Evolutionary conservation across 2,329 filamentous ascomycete species (phyloP).

Genomic region (Microcyclosporella mali): DNA sequence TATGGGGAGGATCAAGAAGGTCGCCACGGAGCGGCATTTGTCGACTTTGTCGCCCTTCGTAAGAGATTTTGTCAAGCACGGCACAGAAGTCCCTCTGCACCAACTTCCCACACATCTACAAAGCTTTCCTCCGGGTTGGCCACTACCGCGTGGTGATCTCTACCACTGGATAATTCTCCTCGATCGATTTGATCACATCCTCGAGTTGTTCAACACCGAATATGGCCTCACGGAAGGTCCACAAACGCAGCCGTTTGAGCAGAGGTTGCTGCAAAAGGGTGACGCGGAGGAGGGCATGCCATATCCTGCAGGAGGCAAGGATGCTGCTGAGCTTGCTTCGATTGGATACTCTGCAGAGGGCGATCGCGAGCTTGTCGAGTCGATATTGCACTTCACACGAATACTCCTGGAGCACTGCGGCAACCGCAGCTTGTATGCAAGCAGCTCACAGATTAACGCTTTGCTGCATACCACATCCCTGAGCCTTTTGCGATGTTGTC

Average conservation of each 20-base stretch:
- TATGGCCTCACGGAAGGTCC: conserved; percentile 77
- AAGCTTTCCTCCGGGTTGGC: conserved; percentile 83
- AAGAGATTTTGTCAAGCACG: conserved; percentile 67
- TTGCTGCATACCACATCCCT: conserved; percentile 82
- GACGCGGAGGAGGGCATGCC: conserved; percentile 44
- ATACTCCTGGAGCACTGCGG: conserved; percentile 90
- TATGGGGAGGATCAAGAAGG: conserved; percentile 53
- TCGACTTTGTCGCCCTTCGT: conserved; percentile 73
- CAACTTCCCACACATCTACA: conserved; percentile 70
- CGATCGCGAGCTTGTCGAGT: conserved; percentile 72
- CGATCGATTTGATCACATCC: conserved; percentile 84
- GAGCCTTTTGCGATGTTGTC: conserved; percentile 67
- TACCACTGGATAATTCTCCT: conserved; percentile 97
- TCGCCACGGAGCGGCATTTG: conserved; percentile 49
- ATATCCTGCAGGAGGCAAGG: conserved; percentile 23
- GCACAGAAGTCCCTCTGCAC: conserved; percentile 63
- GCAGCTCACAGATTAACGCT: conserved; percentile 82
- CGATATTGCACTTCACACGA: conserved; percentile 76
- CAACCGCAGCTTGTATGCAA: conserved; percentile 92
- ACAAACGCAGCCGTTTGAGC: conserved; percentile 69
- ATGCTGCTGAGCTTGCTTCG: conserved; percentile 25
- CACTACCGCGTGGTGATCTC: conserved; percentile 87
- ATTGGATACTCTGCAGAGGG: conserved; percentile 64
- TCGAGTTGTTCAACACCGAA: conserved; percentile 72
- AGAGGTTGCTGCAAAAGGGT: conserved; percentile 57